Conservation (phyloP, 768 basidiomycete genomes). For the Amanita inopinata region DNA sequence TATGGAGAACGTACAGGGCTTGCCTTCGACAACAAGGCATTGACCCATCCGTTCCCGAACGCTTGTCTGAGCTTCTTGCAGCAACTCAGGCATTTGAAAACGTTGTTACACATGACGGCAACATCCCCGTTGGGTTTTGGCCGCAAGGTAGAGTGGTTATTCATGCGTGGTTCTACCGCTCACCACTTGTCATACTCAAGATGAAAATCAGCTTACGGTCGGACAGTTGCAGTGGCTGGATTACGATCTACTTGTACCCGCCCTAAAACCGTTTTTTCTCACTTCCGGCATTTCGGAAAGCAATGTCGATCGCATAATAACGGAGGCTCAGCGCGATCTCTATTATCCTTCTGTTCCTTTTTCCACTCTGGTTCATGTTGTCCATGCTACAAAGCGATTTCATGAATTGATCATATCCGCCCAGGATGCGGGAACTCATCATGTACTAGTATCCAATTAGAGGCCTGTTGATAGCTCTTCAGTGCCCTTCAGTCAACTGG, state of each 20-base stretch:
- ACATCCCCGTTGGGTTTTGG: slow-evolving; percentile 64
- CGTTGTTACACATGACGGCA: slow-evolving; percentile 43
- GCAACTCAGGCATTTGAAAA: slow-evolving; percentile 45
- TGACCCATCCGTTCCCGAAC: slow-evolving; percentile 48
- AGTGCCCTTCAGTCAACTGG: no score
- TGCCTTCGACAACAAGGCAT: slow-evolving; percentile 43
- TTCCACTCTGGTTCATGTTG: slow-evolving; percentile 48
- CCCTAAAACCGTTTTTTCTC: slow-evolving; percentile 51
- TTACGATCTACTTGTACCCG: slow-evolving; percentile 55
- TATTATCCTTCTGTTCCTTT: slow-evolving; percentile 47
- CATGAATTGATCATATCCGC: slow-evolving; percentile 12
- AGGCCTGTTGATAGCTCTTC: no score
- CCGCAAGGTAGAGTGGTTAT: slow-evolving; percentile 35
- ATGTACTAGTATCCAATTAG: no score
- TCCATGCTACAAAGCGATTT: slow-evolving; percentile 35
- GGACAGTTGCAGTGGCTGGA: slow-evolving; percentile 71
- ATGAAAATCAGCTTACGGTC: slow-evolving; percentile 48
- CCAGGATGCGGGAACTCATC: no score
- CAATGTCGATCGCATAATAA: slow-evolving; percentile 45
- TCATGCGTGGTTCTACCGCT: slow-evolving; percentile 10
- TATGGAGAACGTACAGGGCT: slow-evolving; percentile 54
- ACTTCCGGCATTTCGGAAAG: slow-evolving; percentile 41
- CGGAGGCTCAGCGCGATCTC: slow-evolving; percentile 54
- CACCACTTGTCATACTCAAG: slow-evolving; percentile 21
- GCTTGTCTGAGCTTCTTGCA: slow-evolving; percentile 40